Conservation (phyloP, 192 early-diverging fungal genomes). For the Podila minutissima region DNA sequence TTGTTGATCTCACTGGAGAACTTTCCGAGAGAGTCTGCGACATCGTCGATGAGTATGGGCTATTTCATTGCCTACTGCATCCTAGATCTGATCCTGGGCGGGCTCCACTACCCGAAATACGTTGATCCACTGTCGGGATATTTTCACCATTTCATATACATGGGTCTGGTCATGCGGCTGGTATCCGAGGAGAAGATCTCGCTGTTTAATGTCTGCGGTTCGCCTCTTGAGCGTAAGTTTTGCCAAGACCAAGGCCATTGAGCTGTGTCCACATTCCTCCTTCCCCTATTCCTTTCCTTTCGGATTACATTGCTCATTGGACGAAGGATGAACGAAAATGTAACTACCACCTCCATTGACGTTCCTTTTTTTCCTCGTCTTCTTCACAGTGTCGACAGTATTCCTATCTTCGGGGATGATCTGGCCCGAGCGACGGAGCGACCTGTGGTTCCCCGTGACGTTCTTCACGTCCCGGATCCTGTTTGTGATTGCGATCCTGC, state of each 20-base stretch:
- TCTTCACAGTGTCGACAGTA: background rate
- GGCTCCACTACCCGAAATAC: background rate
- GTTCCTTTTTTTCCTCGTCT: background rate
- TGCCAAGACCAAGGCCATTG: background rate
- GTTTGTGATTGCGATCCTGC: background rate
- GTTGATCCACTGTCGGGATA: slow-evolving; percentile 3
- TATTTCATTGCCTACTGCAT: slow-evolving; percentile 5
- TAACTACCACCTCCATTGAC: background rate
- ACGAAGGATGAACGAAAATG: background rate
- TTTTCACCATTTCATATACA: slow-evolving; percentile 14
- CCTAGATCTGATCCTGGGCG: background rate
- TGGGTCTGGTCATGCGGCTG: background rate
- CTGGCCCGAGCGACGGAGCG: slow-evolving; percentile 6
- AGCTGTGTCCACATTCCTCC: background rate
- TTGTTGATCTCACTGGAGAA: slow-evolving; percentile 11
- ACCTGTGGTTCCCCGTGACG: slow-evolving; percentile 5
- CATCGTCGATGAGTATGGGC: background rate
- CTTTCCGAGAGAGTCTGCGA: background rate
- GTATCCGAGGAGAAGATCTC: background rate
- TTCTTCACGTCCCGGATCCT: slow-evolving; percentile 2
- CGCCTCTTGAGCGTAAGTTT: slow-evolving; percentile 13
- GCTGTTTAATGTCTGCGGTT: background rate
- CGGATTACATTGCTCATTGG: background rate
- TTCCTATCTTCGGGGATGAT: slow-evolving; percentile 1
- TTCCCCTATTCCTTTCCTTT: background rate